These are phyloP conservation scores for Casuarina equisetifolia DNA, from an alignment of 306 rosid species.

Conservation along the genomic window DNA sequence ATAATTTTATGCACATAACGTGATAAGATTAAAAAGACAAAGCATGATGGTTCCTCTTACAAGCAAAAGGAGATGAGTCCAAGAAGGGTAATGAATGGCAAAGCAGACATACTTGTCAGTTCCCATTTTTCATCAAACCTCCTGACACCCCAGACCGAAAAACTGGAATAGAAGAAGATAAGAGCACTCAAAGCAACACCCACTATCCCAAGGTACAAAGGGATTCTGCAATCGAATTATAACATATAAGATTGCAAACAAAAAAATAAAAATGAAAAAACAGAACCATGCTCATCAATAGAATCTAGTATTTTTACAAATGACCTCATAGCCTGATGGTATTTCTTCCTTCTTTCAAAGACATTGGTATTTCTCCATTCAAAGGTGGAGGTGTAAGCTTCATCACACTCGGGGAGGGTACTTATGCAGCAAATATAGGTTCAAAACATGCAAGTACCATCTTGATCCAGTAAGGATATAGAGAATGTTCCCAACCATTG, in stretches of 20 bases:
- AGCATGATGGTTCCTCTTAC: constrained; percentile 48
- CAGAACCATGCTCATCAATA: background rate
- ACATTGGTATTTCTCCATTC: background rate
- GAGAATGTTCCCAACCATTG: background rate
- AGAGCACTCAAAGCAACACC: constrained; percentile 67
- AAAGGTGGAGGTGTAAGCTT: background rate
- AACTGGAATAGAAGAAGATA: constrained; percentile 75
- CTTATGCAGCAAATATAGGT: background rate
- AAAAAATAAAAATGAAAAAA: background rate
- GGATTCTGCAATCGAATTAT: constrained; percentile 65
- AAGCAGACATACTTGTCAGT: constrained; percentile 61
- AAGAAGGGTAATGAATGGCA: constrained; percentile 74
- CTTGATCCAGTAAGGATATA: background rate
- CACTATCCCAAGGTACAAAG: constrained; percentile 85
- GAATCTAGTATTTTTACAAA: background rate
- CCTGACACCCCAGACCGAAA: constrained; percentile 69
- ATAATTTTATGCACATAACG: constrained; percentile 8
- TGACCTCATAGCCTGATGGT: background rate
- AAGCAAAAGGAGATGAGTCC: constrained; percentile 86
- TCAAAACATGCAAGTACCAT: background rate
- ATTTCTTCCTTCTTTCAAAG: too few species aligned
- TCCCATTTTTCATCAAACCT: constrained; percentile 94
- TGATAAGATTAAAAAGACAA: constrained; percentile 12
- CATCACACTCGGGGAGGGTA: background rate
- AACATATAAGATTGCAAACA: constrained; percentile 26